A percentile compares a stretch with the other conserved stretches of the same genome.
Evolutionary conservation across 1,284 basidiomycete genomes (phyloP).

Genomic region (Rhodofomes roseus): DNA sequence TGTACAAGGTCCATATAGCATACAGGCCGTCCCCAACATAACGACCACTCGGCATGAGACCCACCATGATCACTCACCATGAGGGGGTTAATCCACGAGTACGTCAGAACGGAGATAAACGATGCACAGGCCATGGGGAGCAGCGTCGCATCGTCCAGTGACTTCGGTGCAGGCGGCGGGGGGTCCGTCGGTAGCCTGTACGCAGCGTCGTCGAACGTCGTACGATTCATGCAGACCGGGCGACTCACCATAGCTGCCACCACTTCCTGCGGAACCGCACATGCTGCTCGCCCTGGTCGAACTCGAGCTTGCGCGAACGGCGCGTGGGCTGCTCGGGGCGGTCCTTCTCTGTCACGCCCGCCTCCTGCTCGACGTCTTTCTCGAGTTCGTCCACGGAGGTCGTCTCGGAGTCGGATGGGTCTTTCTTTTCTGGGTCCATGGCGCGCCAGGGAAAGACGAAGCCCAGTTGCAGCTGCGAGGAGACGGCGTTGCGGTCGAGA

Average conservation of each 20-base stretch:
- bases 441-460: background rate
- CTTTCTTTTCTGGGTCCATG: background rate
- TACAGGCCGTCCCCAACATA: background rate
- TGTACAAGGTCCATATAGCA: background rate
- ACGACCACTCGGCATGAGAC: background rate
- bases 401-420: background rate
- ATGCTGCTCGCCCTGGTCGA: conserved; percentile 46
- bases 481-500: background rate
- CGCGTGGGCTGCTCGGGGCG: background rate
- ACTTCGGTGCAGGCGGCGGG: conserved; percentile 53
- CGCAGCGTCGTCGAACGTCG: background rate
- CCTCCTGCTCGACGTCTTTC: conserved; percentile 1
- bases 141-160: conserved; percentile 57
- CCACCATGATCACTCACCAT: conserved; percentile 42
- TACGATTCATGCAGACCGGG: too few species aligned
- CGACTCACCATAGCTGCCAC: conserved; percentile 43
- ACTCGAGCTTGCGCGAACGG: conserved; percentile 29
- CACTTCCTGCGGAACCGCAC: conserved; percentile 40
- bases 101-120: conserved; percentile 56
- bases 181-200: conserved; percentile 54
- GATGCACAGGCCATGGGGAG: conserved; percentile 59
- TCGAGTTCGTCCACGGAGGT: conserved; percentile 4
- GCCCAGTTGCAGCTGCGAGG: background rate
- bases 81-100: conserved; percentile 64
- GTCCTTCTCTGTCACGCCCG: background rate